phyloP scores from a whole-genome alignment of 116 monocot genomes.

The Phalaenopsis hybrid region DNA sequence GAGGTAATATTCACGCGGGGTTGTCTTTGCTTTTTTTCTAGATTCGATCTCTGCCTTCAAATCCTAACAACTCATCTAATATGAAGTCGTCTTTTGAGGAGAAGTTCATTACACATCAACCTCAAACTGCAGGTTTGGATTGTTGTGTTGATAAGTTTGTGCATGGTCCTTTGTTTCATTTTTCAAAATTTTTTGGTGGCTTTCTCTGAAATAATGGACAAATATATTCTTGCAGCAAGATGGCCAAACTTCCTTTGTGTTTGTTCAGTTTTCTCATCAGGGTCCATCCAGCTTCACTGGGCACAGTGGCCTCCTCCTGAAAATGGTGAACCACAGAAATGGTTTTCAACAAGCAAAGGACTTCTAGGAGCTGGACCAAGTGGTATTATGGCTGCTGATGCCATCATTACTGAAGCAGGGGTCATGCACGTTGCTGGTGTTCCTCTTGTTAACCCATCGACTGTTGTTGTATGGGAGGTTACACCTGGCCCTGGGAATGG shows the following conservation, averaged over 20 bases:
- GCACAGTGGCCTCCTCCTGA: slow-evolving; percentile 76
- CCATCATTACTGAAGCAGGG: slow-evolving; percentile 92
- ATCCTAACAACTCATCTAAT: slow-evolving; percentile 41
- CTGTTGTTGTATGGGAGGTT: slow-evolving; percentile 99
- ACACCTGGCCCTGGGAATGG: slow-evolving; percentile 91
- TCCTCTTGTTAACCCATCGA: slow-evolving; percentile 96
- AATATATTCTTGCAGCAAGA: slow-evolving; percentile 45
- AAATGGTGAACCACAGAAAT: slow-evolving; percentile 39
- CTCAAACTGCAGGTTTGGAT: slow-evolving; percentile 63
- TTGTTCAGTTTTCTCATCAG: slow-evolving; percentile 97
- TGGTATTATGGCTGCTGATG: slow-evolving; percentile 99
- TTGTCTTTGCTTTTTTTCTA: slow-evolving; percentile 17
- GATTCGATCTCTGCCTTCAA: slow-evolving; percentile 86
- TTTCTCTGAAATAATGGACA: not conserved
- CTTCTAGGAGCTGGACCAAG: slow-evolving; percentile 97
- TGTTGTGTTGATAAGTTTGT: not conserved
- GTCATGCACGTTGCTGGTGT: slow-evolving; percentile 95
- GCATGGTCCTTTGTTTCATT: not conserved
- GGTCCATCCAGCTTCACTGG: slow-evolving; percentile 98
- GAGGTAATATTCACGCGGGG: not conserved
- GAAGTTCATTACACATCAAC: slow-evolving; percentile 66
- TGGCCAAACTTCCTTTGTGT: slow-evolving; percentile 97
- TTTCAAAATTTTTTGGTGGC: slow-evolving; percentile 1
- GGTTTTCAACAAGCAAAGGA: slow-evolving; percentile 98
- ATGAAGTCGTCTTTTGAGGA: slow-evolving; percentile 73